A percentile compares a stretch with the other conserved stretches of the same genome.
Evolutionary conservation across 2,329 filamentous ascomycete genomes (phyloP).

Genomic region (Fusarium globosum): DNA sequence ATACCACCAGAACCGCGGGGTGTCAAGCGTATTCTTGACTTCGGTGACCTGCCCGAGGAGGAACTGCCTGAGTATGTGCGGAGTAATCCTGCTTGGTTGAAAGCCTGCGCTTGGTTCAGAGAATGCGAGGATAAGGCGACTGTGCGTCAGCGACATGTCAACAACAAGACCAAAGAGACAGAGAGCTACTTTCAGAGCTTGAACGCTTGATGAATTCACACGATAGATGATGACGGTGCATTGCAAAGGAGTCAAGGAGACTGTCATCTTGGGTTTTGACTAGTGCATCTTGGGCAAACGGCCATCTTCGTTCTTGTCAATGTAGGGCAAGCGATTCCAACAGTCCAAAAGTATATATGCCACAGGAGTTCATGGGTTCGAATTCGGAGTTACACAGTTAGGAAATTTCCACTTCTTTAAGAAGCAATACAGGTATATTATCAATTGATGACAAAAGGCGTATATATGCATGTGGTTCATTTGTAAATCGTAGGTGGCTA

Average conservation of each 20-base stretch:
- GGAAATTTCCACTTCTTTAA: not conserved
- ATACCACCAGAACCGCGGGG: conserved; percentile 47
- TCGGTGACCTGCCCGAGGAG: conserved; percentile 52
- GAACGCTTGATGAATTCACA: not conserved
- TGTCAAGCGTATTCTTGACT: conserved; percentile 48
- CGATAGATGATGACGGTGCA: not conserved
- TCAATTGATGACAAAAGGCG: too few species aligned
- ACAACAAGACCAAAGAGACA: conserved; percentile 38
- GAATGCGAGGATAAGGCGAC: conserved; percentile 41
- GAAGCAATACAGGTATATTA: not conserved
- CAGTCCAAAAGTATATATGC: not conserved
- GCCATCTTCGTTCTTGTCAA: not conserved
- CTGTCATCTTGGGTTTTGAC: not conserved
- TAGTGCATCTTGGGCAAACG: not conserved
- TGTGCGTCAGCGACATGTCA: conserved; percentile 21
- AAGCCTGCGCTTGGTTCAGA: conserved; percentile 53
- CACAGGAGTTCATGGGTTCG: not conserved
- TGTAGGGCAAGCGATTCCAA: not conserved
- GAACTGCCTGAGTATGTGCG: conserved; percentile 58
- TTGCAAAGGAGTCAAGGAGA: not conserved
- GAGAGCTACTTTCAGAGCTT: conserved; percentile 30
- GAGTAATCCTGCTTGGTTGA: conserved; percentile 59
- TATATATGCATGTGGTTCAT: not conserved
- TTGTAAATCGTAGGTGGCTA: not conserved
- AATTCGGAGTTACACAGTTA: not conserved